Evolutionary conservation across 2,329 filamentous ascomycete species (phyloP).

Genomic region (Didymella pomorum): DNA sequence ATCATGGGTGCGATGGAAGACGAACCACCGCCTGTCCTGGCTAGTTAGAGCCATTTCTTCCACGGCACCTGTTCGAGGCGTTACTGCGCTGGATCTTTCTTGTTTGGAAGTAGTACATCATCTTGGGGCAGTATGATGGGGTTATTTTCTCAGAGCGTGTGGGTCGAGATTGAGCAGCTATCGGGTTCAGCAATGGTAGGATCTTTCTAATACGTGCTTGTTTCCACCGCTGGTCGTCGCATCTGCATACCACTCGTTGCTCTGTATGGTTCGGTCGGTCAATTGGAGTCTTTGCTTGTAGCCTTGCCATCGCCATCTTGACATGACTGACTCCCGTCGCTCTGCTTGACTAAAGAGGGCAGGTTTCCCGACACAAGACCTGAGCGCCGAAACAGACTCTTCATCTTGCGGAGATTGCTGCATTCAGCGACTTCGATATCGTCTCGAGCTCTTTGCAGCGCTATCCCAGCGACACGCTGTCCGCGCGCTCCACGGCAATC

Average conservation of each 20-base stretch:
- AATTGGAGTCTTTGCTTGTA: constrained; percentile 22
- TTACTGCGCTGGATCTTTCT: constrained; percentile 50
- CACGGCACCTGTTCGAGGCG: constrained; percentile 49
- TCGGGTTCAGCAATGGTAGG: constrained; percentile 39
- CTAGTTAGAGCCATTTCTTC: constrained; percentile 41
- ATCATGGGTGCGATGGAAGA: constrained; percentile 40
- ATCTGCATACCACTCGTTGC: constrained; percentile 16
- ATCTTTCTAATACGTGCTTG: constrained; percentile 46
- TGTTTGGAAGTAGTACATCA: constrained; percentile 49
- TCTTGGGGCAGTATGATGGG: constrained; percentile 51
- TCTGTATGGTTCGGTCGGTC: constrained; percentile 13
- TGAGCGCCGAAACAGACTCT: too few species aligned
- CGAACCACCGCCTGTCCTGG: constrained; percentile 34
- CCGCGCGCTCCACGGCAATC: background rate
- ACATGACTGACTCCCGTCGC: too few species aligned
- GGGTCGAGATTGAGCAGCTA: constrained; percentile 44
- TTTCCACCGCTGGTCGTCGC: constrained; percentile 9
- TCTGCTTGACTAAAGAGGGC: background rate
- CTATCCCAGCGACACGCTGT: background rate
- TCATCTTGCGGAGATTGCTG: too few species aligned
- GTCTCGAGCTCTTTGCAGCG: background rate
- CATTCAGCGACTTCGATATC: background rate
- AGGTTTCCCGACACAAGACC: background rate
- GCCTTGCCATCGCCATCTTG: background rate
- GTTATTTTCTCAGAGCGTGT: constrained; percentile 45